A percentile compares a stretch with the other conserved stretches of the same genome.
phyloP scores from a whole-genome alignment of 73 alveolate genomes.

The Tetrahymena thermophila region DNA sequence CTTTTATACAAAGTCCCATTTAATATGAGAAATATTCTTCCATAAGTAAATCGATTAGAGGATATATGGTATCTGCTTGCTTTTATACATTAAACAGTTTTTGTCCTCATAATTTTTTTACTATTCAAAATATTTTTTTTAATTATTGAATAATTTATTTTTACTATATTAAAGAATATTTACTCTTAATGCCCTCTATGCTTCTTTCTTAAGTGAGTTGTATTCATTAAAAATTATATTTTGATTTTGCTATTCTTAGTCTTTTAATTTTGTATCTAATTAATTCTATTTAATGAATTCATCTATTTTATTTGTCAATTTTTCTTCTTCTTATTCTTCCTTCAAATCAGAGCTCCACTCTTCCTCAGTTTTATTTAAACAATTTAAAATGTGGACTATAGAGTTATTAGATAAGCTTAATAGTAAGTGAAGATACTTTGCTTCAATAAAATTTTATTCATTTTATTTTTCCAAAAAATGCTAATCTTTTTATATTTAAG shows the following conservation, averaged over 20 bases:
- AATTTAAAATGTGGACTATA: neutral
- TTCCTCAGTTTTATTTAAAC: neutral
- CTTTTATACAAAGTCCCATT: neutral
- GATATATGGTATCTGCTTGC: neutral
- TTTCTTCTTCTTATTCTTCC: neutral
- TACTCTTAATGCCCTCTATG: neutral
- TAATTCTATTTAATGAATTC: neutral
- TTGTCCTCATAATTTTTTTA: too few species aligned
- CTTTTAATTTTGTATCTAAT: neutral
- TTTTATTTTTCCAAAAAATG: too few species aligned
- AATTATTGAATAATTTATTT: neutral
- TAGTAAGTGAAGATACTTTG: neutral
- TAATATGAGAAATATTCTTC: neutral
- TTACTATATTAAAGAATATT: neutral
- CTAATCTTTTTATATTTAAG: too few species aligned
- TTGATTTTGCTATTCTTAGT: neutral
- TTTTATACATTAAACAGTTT: neutral
- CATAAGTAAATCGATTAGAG: neutral
- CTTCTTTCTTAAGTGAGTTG: neutral
- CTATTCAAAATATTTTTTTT: neutral
- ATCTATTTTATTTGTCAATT: neutral
- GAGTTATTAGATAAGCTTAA: neutral
- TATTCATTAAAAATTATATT: neutral
- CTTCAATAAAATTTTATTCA: neutral
- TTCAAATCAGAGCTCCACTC: neutral